Conservation (phyloP, 305 asterid species). For the Coffea humblotiana region DNA sequence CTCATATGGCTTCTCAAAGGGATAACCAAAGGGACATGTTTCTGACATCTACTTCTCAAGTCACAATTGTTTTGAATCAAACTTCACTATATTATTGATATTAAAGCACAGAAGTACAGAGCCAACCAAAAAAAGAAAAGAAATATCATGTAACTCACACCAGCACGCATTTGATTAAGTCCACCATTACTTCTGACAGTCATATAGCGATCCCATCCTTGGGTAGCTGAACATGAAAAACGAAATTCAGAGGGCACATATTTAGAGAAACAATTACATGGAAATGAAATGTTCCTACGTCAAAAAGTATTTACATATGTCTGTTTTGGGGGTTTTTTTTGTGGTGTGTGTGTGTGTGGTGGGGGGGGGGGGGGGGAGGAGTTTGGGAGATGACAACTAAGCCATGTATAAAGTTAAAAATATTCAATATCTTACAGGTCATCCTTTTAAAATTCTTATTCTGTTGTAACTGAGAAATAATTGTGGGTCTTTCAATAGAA, state of each 20-base stretch:
- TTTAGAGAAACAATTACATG: slow-evolving; percentile 6
- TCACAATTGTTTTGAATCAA: neutral
- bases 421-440: neutral
- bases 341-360: neutral
- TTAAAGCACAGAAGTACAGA: neutral
- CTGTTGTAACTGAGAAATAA: neutral
- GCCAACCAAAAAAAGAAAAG: neutral
- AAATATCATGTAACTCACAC: slow-evolving; percentile 46
- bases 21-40: neutral
- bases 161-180: slow-evolving; percentile 93
- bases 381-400: neutral
- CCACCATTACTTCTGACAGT: slow-evolving; percentile 94
- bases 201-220: slow-evolving; percentile 60
- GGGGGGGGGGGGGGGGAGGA: neutral
- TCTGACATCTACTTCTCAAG: neutral
- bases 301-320: no score
- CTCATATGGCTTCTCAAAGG: neutral
- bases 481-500: neutral
- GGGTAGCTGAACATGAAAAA: slow-evolving; percentile 47
- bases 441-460: no score
- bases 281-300: neutral
- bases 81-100: neutral
- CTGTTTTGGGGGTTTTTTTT: no score
- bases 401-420: neutral
- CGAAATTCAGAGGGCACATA: slow-evolving; percentile 1